These are phyloP conservation scores for Metarhizium humberi DNA, from an alignment of 2,329 filamentous ascomycete genomes.

Conservation along the genomic window DNA sequence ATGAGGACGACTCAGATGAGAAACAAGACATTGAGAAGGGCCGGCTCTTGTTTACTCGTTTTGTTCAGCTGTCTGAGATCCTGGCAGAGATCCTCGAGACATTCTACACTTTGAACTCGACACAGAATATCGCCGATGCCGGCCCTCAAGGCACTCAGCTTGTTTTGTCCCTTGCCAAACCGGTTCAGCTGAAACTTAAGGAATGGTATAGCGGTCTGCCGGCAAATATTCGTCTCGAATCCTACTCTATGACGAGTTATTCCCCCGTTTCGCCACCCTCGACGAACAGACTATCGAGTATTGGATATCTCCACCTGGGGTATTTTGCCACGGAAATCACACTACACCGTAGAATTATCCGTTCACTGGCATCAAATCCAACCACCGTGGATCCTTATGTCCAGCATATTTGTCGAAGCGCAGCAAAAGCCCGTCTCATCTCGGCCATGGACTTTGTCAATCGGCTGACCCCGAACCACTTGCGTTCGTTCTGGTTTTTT, in stretches of 20 bases:
- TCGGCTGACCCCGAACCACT: constrained; percentile 73
- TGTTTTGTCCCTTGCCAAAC: constrained; percentile 67
- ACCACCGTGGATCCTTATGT: constrained; percentile 63
- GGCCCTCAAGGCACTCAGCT: constrained; percentile 62
- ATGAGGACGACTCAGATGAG: constrained; percentile 51
- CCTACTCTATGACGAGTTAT: constrained; percentile 23
- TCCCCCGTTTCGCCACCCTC: constrained; percentile 15
- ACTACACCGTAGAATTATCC: constrained; percentile 82
- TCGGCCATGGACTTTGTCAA: constrained; percentile 98
- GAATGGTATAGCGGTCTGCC: constrained; percentile 74
- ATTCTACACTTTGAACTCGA: constrained; percentile 73
- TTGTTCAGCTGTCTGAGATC: constrained; percentile 66
- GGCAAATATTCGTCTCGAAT: constrained; percentile 55
- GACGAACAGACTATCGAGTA: constrained; percentile 44
- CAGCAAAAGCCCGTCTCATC: constrained; percentile 87
- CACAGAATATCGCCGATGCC: constrained; percentile 56
- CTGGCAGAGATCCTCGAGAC: constrained; percentile 74
- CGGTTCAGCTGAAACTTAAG: constrained; percentile 72
- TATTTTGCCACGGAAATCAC: constrained; percentile 95
- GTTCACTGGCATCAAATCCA: constrained; percentile 50
- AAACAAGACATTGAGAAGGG: constrained; percentile 58
- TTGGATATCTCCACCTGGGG: constrained; percentile 76
- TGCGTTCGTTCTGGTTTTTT: constrained; percentile 90
- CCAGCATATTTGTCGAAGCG: constrained; percentile 84
- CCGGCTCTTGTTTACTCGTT: constrained; percentile 62